Evolutionary conservation across 2,329 filamentous ascomycete genomes (phyloP).

Genomic region (Fusarium pseudograminearum): DNA sequence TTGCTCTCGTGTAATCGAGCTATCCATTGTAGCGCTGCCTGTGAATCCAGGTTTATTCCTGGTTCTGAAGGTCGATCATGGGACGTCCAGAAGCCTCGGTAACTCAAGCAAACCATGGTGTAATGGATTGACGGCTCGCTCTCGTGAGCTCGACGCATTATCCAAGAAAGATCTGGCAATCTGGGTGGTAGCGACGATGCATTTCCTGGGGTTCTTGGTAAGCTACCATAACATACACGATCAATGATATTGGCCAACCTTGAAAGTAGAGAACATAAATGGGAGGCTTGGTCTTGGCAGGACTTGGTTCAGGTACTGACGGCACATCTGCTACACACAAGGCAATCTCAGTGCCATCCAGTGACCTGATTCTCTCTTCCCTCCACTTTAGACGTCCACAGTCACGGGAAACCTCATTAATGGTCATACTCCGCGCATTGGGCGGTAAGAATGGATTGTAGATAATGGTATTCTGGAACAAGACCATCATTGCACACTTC

Average conservation of each 20-base stretch:
- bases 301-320: constrained; percentile 3
- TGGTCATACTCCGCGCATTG: constrained; percentile 74
- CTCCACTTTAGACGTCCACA: constrained; percentile 75
- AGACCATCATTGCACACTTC: constrained; percentile 79
- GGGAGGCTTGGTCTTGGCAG: constrained; percentile 39
- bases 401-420: constrained; percentile 70
- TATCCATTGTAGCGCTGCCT: constrained; percentile 74
- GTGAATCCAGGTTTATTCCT: constrained; percentile 76
- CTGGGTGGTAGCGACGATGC: constrained; percentile 69
- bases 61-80: constrained; percentile 76
- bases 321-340: constrained; percentile 65
- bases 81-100: constrained; percentile 84
- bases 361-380: constrained; percentile 69
- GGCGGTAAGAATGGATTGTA: constrained; percentile 83
- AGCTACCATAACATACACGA: constrained; percentile 9
- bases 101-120: constrained; percentile 68
- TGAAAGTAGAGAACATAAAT: constrained; percentile 60
- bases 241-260: constrained; percentile 34
- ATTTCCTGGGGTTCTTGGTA: constrained; percentile 60
- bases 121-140: constrained; percentile 54
- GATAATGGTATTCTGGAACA: constrained; percentile 85
- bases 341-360: constrained; percentile 74
- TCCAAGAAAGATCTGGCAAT: constrained; percentile 66
- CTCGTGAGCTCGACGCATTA: constrained; percentile 61
- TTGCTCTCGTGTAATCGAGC: constrained; percentile 54